Evolutionary conservation across 768 basidiomycete genomes (phyloP).

Genomic region (Russula lepida): DNA sequence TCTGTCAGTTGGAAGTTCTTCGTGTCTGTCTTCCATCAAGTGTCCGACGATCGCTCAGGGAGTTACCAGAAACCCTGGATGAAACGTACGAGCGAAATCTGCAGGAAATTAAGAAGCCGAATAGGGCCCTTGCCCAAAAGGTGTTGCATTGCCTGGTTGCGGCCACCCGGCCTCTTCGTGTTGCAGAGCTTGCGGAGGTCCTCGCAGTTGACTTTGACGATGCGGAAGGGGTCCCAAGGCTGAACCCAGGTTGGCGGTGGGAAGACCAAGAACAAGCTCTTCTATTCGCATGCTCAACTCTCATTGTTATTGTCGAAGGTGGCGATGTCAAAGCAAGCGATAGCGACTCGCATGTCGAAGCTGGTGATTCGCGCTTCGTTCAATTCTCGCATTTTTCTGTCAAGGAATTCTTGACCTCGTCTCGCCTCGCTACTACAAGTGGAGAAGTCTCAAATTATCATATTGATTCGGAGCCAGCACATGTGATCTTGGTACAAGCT

Average conservation of each 20-base stretch:
- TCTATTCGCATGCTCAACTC: not conserved
- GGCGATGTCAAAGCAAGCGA: no score
- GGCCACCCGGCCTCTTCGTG: not conserved
- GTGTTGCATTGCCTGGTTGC: not conserved
- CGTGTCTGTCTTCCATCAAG: not conserved
- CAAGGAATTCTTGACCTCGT: not conserved
- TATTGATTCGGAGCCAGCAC: not conserved
- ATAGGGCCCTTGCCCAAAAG: not conserved
- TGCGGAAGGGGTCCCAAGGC: not conserved
- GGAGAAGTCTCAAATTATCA: not conserved
- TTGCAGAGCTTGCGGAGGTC: not conserved
- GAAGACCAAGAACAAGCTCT: not conserved
- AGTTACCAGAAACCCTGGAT: not conserved
- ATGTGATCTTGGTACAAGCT: not conserved
- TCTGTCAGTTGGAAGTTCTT: not conserved
- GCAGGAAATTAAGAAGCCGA: not conserved
- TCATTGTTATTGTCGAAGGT: not conserved
- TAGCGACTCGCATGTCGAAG: no score
- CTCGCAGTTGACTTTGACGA: not conserved
- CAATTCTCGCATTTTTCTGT: not conserved
- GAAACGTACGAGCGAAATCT: not conserved
- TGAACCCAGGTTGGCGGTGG: not conserved
- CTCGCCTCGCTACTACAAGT: not conserved
- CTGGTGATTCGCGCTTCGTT: not conserved
- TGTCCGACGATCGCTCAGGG: not conserved